Base-by-base conservation (phyloP, 345 rosid genomes). In the Eucalyptus virginea region DNA sequence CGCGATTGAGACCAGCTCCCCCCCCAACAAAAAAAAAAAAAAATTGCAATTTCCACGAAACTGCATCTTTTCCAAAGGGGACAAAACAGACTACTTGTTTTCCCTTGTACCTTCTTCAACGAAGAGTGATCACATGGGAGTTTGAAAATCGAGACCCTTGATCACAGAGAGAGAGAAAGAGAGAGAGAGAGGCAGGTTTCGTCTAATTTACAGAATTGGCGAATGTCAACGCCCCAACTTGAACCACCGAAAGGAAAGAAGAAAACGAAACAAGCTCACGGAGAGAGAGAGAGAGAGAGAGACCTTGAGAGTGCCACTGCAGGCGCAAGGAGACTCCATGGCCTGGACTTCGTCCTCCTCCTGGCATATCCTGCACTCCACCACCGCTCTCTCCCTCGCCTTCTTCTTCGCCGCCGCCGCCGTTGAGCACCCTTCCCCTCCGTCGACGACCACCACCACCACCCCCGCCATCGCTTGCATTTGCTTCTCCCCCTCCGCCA, bases 331-430 rank as follows among this genome's bases (percentile, higher is more conserved):
- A 92, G 94, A 91, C 87, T 95, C 97, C 96, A 94, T 89, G 30
- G 90, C 89, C 49, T 48, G 88, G 5, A 88, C 89, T 11, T 94
- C 91, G 88, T 92, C 96, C 85, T 94, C 97, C 89, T 95, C 97
- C 88, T 95, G 97, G 88, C 97, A 95, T 90, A 95, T 95, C 90
- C 97, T 92, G 80, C 97, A 95, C 92, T 95, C 97, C 88, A 92
- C 93, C 90, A 90, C 89, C 72, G 45, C 87, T 9, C 87, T 60
- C 87, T 80, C 86, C 87, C 87, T 89, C 69, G 80, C 49, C 32
- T 87, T 87, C 51, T 54, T 89, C 47, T 86, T 89, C 60, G 32
- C 49, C 16, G 4, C 23, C 32, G 44, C n/a, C 17, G 62, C 50
- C 56, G 56, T 34, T 32, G 86, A 88, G 44, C 89, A 88, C 37